Evolutionary conservation across 2,329 filamentous ascomycete genomes (phyloP).

Genomic region (Colletotrichum acutatum): DNA sequence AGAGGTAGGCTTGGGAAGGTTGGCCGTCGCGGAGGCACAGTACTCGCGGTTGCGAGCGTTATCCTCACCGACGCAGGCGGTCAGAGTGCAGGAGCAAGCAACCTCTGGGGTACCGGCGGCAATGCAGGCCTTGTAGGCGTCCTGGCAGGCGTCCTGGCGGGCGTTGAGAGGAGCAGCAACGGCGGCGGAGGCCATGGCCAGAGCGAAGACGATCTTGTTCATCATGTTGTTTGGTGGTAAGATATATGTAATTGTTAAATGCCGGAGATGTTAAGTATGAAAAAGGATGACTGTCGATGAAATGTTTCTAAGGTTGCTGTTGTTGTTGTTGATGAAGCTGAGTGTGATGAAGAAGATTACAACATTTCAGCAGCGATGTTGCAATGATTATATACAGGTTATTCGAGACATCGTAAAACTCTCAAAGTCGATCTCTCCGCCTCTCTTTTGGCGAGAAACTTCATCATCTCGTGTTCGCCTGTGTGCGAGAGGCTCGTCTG

Average conservation of each 20-base stretch:
- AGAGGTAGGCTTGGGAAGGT: slow-evolving; percentile 25
- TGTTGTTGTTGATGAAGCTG: neutral
- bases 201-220: slow-evolving; percentile 24
- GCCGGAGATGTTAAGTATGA: neutral
- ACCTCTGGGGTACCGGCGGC: slow-evolving; percentile 23
- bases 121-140: slow-evolving; percentile 22
- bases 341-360: neutral
- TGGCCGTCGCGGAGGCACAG: slow-evolving; percentile 24
- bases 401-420: neutral
- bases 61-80: slow-evolving; percentile 28
- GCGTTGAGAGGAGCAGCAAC: slow-evolving; percentile 16
- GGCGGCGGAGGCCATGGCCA: slow-evolving; percentile 30
- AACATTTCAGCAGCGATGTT: neutral
- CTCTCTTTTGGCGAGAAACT: neutral
- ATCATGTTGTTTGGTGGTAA: neutral
- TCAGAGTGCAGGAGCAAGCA: slow-evolving; percentile 25
- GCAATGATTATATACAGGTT: slow-evolving; percentile 5
- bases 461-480: slow-evolving; percentile 28
- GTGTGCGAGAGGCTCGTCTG: neutral
- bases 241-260: neutral
- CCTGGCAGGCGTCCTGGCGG: slow-evolving; percentile 22
- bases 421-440: neutral
- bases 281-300: no score
- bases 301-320: neutral
- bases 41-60: slow-evolving; percentile 31